A percentile compares a stretch with the other conserved stretches of the same genome.
phyloP scores from a whole-genome alignment of 1,284 basidiomycete genomes.

The Ceratobasidium papillatum region DNA sequence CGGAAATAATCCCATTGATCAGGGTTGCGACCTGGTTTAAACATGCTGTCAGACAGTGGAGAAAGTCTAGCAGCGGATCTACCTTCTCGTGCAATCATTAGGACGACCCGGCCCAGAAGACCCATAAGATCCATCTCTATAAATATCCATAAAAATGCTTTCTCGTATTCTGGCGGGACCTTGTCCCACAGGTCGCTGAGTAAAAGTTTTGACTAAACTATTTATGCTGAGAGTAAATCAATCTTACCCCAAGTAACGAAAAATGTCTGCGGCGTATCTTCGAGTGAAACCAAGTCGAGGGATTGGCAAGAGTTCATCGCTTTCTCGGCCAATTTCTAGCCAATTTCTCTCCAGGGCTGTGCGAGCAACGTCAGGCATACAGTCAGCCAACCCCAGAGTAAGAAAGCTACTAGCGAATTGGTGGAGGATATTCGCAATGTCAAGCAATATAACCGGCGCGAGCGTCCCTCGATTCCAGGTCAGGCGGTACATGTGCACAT shows the following conservation, averaged over 20 bases:
- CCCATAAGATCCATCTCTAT: background rate
- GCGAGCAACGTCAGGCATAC: background rate
- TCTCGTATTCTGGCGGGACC: background rate
- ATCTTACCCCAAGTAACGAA: background rate
- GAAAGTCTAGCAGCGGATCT: background rate
- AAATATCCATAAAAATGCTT: background rate
- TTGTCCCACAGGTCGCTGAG: background rate
- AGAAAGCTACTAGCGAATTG: background rate
- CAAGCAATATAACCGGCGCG: background rate
- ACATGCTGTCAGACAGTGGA: background rate
- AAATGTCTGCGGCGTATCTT: slow-evolving; percentile 9
- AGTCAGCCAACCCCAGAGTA: background rate
- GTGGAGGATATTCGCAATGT: background rate
- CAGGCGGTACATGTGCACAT: background rate
- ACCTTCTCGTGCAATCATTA: slow-evolving; percentile 20
- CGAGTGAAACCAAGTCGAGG: slow-evolving; percentile 13
- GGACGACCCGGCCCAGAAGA: slow-evolving; percentile 13
- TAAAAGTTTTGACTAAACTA: background rate
- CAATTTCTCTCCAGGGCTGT: background rate
- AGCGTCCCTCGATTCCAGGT: background rate
- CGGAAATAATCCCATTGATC: background rate
- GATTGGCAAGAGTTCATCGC: background rate
- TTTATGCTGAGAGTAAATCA: background rate
- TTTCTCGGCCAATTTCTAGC: slow-evolving; percentile 5
- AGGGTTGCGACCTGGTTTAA: background rate